phyloP scores from a whole-genome alignment of 2,329 filamentous ascomycete species.

The Gnomoniopsis sp. region DNA sequence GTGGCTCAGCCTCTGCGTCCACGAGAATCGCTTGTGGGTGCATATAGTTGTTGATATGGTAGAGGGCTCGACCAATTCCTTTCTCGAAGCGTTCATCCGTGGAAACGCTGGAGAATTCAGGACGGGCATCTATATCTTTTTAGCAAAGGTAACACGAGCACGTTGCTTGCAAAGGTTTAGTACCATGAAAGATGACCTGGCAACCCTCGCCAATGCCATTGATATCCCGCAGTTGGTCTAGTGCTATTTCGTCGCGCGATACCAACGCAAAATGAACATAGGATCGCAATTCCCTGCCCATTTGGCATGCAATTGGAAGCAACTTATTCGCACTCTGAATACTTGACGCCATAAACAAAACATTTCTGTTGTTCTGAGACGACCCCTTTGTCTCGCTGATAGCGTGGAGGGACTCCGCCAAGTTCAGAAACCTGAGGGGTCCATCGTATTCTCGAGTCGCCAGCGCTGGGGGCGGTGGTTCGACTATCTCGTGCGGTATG shows the following conservation, averaged over 20 bases:
- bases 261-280: slow-evolving; percentile 80
- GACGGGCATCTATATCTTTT: slow-evolving; percentile 62
- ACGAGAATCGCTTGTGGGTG: slow-evolving; percentile 74
- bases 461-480: slow-evolving; percentile 17
- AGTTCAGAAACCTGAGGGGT: slow-evolving; percentile 62
- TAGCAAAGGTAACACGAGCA: background rate
- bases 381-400: slow-evolving; percentile 53
- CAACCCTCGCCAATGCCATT: slow-evolving; percentile 77
- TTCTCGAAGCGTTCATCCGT: slow-evolving; percentile 66
- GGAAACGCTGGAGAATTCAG: slow-evolving; percentile 68
- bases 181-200: slow-evolving; percentile 59
- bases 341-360: slow-evolving; percentile 76
- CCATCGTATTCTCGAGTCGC: slow-evolving; percentile 59
- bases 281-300: slow-evolving; percentile 67
- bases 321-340: slow-evolving; percentile 69
- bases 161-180: slow-evolving; percentile 3
- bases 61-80: slow-evolving; percentile 62
- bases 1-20: slow-evolving; percentile 66
- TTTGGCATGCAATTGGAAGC: slow-evolving; percentile 81
- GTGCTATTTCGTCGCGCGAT: slow-evolving; percentile 65
- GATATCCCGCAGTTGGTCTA: slow-evolving; percentile 67
- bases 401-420: slow-evolving; percentile 61
- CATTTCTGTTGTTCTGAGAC: slow-evolving; percentile 58
- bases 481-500: slow-evolving; percentile 6
- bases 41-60: slow-evolving; percentile 69